These are phyloP conservation scores for Globisporangium okanoganense DNA, from an alignment of 352 stramenopile species.

Conservation along the genomic window DNA sequence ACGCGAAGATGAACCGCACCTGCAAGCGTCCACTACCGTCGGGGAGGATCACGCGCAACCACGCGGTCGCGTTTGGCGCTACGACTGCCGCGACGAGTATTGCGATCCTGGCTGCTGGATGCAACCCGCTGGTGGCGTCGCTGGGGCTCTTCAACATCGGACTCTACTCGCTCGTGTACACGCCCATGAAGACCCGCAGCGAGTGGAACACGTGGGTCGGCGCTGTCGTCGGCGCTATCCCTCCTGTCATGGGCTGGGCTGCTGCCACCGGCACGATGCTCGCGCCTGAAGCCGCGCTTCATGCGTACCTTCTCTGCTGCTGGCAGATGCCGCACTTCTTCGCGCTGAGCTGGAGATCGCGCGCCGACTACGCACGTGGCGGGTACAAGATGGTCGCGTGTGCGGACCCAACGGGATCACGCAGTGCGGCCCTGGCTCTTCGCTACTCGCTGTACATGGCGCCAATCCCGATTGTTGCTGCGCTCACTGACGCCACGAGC, in stretches of 20 bases:
- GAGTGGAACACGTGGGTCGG: conserved; percentile 99
- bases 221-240: conserved; percentile 97
- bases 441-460: conserved; percentile 95
- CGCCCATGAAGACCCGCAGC: conserved; percentile 95
- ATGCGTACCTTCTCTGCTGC: conserved; percentile 91
- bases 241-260: conserved; percentile 97
- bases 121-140: conserved; percentile 93
- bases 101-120: conserved; percentile 87
- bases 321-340: conserved; percentile 99
- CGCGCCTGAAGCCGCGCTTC: conserved; percentile 66
- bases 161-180: conserved; percentile 99
- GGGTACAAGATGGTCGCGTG: conserved; percentile 96
- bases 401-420: conserved; percentile 89
- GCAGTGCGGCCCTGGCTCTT: conserved; percentile 91
- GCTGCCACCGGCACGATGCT: conserved; percentile 89
- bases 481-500: conserved; percentile 92
- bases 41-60: conserved; percentile 66
- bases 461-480: conserved; percentile 92
- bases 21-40: conserved; percentile 91
- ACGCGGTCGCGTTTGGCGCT: conserved; percentile 83
- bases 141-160: conserved; percentile 97
- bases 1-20: conserved; percentile 97
- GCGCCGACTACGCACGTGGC: conserved; percentile 88
- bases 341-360: conserved; percentile 95
- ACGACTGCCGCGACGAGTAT: conserved; percentile 87